Conservation (phyloP, 2,329 filamentous ascomycete species). For the Knufia petricola region DNA sequence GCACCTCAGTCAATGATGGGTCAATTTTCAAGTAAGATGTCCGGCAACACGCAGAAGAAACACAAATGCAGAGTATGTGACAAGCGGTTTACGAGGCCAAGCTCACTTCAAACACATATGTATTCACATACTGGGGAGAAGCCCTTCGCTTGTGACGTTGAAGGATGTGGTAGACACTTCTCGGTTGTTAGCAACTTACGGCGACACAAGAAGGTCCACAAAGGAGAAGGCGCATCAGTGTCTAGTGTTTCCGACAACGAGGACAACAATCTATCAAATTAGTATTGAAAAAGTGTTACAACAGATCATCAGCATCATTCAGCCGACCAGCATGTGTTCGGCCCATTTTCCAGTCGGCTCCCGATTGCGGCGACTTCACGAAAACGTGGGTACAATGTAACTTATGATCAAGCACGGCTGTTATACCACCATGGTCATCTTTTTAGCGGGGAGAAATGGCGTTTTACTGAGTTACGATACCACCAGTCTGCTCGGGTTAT, state of each 20-base stretch:
- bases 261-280: conserved; percentile 11
- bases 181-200: conserved; percentile 94
- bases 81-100: conserved; percentile 90
- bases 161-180: conserved; percentile 90
- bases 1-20: conserved; percentile 97
- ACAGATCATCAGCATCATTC: not conserved
- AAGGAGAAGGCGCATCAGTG: conserved; percentile 39
- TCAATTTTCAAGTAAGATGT: conserved; percentile 93
- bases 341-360: too few relatives aligned
- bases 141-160: conserved; percentile 88
- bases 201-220: conserved; percentile 92
- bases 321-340: too few relatives aligned
- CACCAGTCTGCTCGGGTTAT: not conserved
- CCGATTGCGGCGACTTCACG: conserved; percentile 3
- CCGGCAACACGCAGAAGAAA: conserved; percentile 94
- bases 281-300: not conserved
- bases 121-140: conserved; percentile 98
- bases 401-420: not conserved
- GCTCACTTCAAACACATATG: conserved; percentile 93
- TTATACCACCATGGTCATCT: conserved; percentile 1
- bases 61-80: conserved; percentile 99
- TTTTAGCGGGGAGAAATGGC: not conserved
- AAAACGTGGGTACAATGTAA: not conserved
- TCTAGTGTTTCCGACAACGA: conserved; percentile 22
- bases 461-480: not conserved